phyloP scores from a whole-genome alignment of 768 basidiomycete genomes.

The Steccherinum ochraceum region DNA sequence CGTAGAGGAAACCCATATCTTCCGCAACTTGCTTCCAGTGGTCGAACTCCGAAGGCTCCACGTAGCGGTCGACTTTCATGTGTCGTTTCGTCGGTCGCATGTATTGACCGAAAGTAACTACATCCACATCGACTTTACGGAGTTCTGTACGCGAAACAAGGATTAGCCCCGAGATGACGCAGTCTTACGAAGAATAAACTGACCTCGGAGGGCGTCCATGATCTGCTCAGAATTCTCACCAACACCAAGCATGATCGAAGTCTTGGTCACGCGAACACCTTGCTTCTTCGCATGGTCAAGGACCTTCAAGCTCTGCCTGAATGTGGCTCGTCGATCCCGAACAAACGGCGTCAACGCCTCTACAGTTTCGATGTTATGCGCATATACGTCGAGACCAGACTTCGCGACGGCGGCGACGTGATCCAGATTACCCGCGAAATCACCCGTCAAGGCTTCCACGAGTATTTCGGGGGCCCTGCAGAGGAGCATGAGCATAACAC shows the following conservation, averaged over 20 bases:
- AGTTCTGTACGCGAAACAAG: conserved; percentile 53
- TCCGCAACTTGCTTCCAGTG: conserved; percentile 88
- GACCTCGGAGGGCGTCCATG: conserved; percentile 76
- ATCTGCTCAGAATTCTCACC: conserved; percentile 87
- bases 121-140: conserved; percentile 84
- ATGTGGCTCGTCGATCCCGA: conserved; percentile 89
- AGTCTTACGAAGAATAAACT: conserved; percentile 21
- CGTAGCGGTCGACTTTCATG: conserved; percentile 98
- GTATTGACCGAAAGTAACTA: conserved; percentile 99
- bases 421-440: conserved; percentile 77
- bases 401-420: conserved; percentile 79
- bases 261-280: conserved; percentile 89
- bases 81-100: conserved; percentile 99
- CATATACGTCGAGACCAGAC: conserved; percentile 95
- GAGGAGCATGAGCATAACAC: not conserved
- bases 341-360: conserved; percentile 92
- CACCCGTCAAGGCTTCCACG: conserved; percentile 93
- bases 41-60: conserved; percentile 89
- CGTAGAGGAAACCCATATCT: conserved; percentile 93
- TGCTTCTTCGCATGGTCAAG: conserved; percentile 78
- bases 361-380: conserved; percentile 96
- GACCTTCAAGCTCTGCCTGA: conserved; percentile 77
- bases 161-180: not conserved
- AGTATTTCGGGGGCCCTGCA: conserved; percentile 88
- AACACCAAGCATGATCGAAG: conserved; percentile 97